Conservation (phyloP, 176 grass and related monocot genomes). For the Rhipidocladum racemiflorum region DNA sequence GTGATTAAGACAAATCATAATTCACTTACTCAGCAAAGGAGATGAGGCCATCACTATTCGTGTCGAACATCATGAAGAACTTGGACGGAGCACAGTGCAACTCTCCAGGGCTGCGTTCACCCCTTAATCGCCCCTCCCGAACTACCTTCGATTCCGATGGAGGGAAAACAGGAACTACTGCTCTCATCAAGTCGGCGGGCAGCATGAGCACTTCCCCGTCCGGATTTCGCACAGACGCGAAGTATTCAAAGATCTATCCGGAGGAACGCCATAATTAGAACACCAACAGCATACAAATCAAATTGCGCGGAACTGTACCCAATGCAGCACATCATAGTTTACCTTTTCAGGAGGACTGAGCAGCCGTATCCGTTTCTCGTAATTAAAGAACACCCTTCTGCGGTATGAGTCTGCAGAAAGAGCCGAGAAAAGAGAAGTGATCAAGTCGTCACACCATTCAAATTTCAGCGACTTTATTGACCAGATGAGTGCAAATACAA, state of each 20-base stretch:
- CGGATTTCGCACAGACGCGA: slow-evolving; percentile 57
- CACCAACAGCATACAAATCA: background rate
- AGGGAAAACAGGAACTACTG: slow-evolving; percentile 89
- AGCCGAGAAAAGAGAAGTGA: background rate
- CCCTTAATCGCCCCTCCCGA: slow-evolving; percentile 69
- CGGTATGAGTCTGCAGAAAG: slow-evolving; percentile 67
- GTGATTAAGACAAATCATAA: background rate
- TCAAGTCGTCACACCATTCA: background rate
- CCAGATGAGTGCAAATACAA: background rate
- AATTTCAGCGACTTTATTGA: background rate
- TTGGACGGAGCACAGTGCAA: slow-evolving; percentile 71
- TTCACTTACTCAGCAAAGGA: slow-evolving; percentile 95
- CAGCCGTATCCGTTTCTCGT: slow-evolving; percentile 85
- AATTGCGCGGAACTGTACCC: background rate
- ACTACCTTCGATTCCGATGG: slow-evolving; percentile 76
- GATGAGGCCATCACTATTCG: slow-evolving; percentile 86
- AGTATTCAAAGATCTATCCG: slow-evolving; percentile 86
- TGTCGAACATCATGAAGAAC: slow-evolving; percentile 88
- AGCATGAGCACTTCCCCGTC: slow-evolving; percentile 80
- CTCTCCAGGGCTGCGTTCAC: slow-evolving; percentile 67
- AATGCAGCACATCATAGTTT: background rate
- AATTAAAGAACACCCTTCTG: slow-evolving; percentile 92
- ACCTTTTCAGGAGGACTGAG: slow-evolving; percentile 94
- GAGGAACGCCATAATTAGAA: slow-evolving; percentile 1
- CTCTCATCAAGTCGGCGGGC: slow-evolving; percentile 81